Base-by-base conservation (phyloP, 2,329 filamentous ascomycete species). In the Cladorrhinum sp. region DNA sequence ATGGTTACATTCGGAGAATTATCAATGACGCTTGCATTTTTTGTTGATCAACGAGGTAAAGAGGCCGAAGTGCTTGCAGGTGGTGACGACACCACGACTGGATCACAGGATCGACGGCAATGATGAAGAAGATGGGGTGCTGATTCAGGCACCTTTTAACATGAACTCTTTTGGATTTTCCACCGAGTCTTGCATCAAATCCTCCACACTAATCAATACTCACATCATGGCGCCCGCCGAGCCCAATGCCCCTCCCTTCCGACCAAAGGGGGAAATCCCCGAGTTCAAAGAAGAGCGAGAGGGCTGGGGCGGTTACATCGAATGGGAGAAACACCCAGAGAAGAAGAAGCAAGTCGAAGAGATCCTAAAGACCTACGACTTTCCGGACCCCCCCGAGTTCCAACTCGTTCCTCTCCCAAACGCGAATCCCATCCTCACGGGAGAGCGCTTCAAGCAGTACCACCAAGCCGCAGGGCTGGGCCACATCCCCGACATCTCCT, bases 311-410 rank as follows among this genome's bases (percentile, higher is more conserved):
- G 76, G 83, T 7, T 90, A 88, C 62, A 78, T 91, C 5, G 87
- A 89, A 67, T 89, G 86, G 87, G 87, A 89, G 69, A 79, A 84
- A 12, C 87, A 89, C 58, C 87, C 87, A 0, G 85, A 88, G 53
- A 90, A 89, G 72, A 88, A 87, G 67, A 79, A 77, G 24, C 75
- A 80, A 51, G 87, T 84, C 0, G 79, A 81, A 52, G 77, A 83
- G 59, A 81, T 88, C 53, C 69, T 88, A 14, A 73, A 74, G 23
- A 74, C 74, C 55, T 81, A 85, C 54, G 73, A 80, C 61, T 81
- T 87, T 70, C 77, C 79, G 6, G 64, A 64, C 20, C 77, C 68
- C 59, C 82, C 84, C 0, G 84, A 87, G 63, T 87, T 80, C 62
- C 82, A 85, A 64, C 74, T 86, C 0, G 78, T 73, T 0, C 80